Evolutionary conservation across 2,329 filamentous ascomycete species (phyloP), one percentile per base, ranked within the genome.

Genomic region (Blastomyces parvus): DNA sequence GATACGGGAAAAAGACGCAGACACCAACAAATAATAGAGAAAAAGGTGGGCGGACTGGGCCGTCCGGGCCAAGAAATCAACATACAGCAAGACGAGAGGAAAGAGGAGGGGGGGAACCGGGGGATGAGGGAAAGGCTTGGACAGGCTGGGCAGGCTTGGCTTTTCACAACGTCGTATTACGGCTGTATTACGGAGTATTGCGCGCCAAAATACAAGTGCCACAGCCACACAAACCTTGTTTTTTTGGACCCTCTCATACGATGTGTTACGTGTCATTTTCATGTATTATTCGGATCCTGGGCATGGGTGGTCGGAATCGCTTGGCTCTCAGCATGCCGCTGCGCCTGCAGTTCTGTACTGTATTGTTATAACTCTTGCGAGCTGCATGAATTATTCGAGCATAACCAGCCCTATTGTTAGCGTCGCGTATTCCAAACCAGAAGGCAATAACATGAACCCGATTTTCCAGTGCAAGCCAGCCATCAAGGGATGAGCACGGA

Each of bases 11-110:
- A 57, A 46, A 27, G 42, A 36, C 64, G 57, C 62, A 61, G 65
- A 27, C 19, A 60, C 27, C 40, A 46, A 13, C 11, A 33, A 22
- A 33, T 46, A 22, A 33, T 46, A 61, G 60, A 64, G 61, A 55
- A 44, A 25, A 55, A 59, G 61, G 63, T 59, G 65, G 65, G 65
- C 61, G 63, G 64, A 66, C 63, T 65, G 64, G 63, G 65, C 62
- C 63, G 14, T 33, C 59, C 38, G 19, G 50, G 64, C 64, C 64
- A 66, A 64, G 63, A 63, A 25, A 60, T 60, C 40, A 14, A 14
- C 38, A 40, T 33, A 33, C 46, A 27, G 44, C 13, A 46, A 48
- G 38, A n/a, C 22, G 25, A 36, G 55, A 25, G 40, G 30, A 44
- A 36, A 36, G 38, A 30, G 55, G 61, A 50, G 46, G 46, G 36